Evolutionary conservation across 2,329 filamentous ascomycete genomes (phyloP), one percentile per base, ranked within the genome.

Genomic region (Xylariaceae sp.): DNA sequence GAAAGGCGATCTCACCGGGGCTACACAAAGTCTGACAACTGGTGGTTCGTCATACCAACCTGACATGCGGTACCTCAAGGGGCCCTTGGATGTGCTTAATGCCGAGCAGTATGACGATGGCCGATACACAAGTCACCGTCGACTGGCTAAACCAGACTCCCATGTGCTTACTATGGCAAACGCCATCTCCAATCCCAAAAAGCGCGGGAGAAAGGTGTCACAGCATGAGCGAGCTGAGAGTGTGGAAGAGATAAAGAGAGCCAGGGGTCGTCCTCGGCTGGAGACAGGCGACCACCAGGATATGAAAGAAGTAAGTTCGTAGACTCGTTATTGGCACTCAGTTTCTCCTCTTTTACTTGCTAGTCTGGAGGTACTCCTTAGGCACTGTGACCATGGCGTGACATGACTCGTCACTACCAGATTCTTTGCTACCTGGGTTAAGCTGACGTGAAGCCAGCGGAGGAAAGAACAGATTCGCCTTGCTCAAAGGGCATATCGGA

Each of bases 391-490:
- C 33, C 14, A 51, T 26, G 29, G 23, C n/a, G 23, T 45, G 6
- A 39, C 17, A 16, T 19, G n/a, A 29, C 3, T 11, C 16, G 14
- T 19, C 23, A 50, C 11, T 23, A 14, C 21, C 28, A 24, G 24
- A 44, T 14, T 14, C 21, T 17, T 28, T 44, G 7, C 28, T 37
- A 43, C 28, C n/a, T 24, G 3, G 6, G 2, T 26, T 45, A 58
- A 44, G 24, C 36, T 69, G 63, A 67, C 59, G 59, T 56, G 17
- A 45, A 40, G 33, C 40, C 63, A 90, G 89, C 88, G 91, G 60
- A 88, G 92, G 49, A 85, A 92, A 52, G 94, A 91, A 4, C 92
- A 96, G 71, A 95, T 96, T 62, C 87, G 92, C 21, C 82, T 94
- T 52, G 92, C 92, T 2, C 92, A 96, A 72, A 81, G 92, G 63